phyloP scores from a whole-genome alignment of 2,329 filamentous ascomycete species.

The Cladophialophora psammophila region DNA sequence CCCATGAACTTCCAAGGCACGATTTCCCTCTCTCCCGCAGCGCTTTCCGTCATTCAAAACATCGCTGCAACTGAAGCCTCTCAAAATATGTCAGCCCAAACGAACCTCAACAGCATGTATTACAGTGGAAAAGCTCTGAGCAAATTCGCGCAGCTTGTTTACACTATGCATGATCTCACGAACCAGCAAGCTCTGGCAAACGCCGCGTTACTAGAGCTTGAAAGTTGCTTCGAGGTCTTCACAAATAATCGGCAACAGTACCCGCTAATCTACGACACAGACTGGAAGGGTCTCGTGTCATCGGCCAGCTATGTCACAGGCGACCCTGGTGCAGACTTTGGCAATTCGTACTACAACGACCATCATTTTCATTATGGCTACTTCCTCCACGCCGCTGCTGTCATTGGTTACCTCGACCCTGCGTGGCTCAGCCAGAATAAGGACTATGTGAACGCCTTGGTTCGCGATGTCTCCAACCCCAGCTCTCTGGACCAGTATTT shows the following conservation, averaged over 20 bases:
- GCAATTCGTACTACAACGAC: constrained; percentile 78
- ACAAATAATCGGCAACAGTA: constrained; percentile 71
- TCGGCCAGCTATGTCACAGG: constrained; percentile 74
- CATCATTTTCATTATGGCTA: constrained; percentile 77
- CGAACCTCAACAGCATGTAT: constrained; percentile 86
- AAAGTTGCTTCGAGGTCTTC: constrained; percentile 71
- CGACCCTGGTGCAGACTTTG: constrained; percentile 79
- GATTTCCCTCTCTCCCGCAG: constrained; percentile 52
- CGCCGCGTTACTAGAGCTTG: constrained; percentile 67
- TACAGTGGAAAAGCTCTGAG: constrained; percentile 86
- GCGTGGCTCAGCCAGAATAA: constrained; percentile 76
- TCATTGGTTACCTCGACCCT: constrained; percentile 80
- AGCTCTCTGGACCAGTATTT: constrained; percentile 74
- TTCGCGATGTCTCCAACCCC: constrained; percentile 84
- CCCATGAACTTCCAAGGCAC: constrained; percentile 43
- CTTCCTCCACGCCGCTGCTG: constrained; percentile 83
- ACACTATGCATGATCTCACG: constrained; percentile 69
- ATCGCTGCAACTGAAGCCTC: constrained; percentile 75
- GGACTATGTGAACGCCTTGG: constrained; percentile 81
- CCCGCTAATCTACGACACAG: constrained; percentile 62
- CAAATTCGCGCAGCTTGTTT: constrained; percentile 76
- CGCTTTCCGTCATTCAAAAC: constrained; percentile 65
- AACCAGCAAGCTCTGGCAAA: constrained; percentile 65
- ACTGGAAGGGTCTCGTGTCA: constrained; percentile 83
- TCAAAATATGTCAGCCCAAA: constrained; percentile 76